Evolutionary conservation across 1,284 basidiomycete genomes (phyloP).

Genomic region (Veloboletus limbatus): DNA sequence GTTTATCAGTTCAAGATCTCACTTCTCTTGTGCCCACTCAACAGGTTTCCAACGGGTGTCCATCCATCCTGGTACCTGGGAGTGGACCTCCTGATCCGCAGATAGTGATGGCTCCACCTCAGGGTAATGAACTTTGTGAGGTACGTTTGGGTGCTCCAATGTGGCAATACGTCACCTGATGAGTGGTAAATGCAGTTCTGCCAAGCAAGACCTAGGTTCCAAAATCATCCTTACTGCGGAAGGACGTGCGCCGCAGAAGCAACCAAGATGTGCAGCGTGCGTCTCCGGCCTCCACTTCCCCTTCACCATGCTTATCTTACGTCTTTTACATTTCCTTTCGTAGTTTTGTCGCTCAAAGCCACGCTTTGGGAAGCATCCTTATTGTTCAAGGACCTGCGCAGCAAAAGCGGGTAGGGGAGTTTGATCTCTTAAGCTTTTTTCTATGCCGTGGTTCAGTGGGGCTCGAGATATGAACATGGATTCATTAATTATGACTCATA

Average conservation of each 20-base stretch:
- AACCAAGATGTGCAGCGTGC: slow-evolving; percentile 29
- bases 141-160: slow-evolving; percentile 17
- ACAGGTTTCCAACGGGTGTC: slow-evolving; percentile 1
- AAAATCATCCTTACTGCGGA: slow-evolving; percentile 53
- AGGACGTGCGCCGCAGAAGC: slow-evolving; percentile 58
- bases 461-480: neutral
- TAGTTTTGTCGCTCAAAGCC: slow-evolving; percentile 34
- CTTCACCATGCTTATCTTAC: slow-evolving; percentile 2
- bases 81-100: slow-evolving; percentile 2
- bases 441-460: neutral
- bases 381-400: slow-evolving; percentile 34
- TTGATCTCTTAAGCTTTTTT: slow-evolving; percentile 7
- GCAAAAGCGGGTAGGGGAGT: slow-evolving; percentile 21
- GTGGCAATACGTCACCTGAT: slow-evolving; percentile 1
- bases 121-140: slow-evolving; percentile 31
- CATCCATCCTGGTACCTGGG: slow-evolving; percentile 3
- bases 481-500: slow-evolving; percentile 27
- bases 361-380: slow-evolving; percentile 35
- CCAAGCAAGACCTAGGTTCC: slow-evolving; percentile 52
- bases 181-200: slow-evolving; percentile 44
- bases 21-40: slow-evolving; percentile 21
- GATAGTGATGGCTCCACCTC: slow-evolving; percentile 3
- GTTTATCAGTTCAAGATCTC: slow-evolving; percentile 34
- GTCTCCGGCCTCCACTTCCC: slow-evolving; percentile 8
- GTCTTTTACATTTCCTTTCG: neutral